phyloP scores from a whole-genome alignment of 2,329 filamentous ascomycete genomes.

The Nannizziopsis arthrosporioides region DNA sequence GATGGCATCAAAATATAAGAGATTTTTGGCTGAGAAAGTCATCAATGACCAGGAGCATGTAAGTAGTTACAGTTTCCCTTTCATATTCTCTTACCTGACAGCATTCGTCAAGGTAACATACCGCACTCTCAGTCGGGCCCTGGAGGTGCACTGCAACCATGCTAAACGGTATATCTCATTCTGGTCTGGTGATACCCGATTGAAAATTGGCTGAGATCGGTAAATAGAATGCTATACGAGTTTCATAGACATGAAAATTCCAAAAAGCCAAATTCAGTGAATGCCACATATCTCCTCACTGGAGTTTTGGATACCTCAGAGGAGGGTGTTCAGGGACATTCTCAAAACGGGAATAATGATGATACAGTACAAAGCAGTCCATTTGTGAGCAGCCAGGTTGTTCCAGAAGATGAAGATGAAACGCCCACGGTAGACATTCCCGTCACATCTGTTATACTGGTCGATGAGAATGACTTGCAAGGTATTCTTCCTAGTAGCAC shows the following conservation, averaged over 20 bases:
- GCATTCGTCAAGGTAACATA: constrained; percentile 60
- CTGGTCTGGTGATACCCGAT: not conserved
- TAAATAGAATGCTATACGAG: constrained; percentile 65
- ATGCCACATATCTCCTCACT: constrained; percentile 83
- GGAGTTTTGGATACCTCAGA: constrained; percentile 47
- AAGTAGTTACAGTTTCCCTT: constrained; percentile 22
- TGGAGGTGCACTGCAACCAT: constrained; percentile 72
- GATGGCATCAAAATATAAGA: constrained; percentile 48
- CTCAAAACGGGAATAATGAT: constrained; percentile 49
- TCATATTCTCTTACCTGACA: not conserved
- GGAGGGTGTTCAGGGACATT: constrained; percentile 27
- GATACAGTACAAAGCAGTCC: constrained; percentile 55
- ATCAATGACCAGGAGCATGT: constrained; percentile 65
- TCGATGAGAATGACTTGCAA: constrained; percentile 60
- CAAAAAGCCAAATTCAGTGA: constrained; percentile 60
- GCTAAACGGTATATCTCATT: constrained; percentile 64
- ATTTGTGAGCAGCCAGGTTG: constrained; percentile 55
- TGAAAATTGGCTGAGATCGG: constrained; percentile 16
- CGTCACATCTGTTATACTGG: constrained; percentile 52
- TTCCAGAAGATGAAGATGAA: constrained; percentile 43
- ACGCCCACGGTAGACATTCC: constrained; percentile 37
- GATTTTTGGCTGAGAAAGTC: constrained; percentile 63
- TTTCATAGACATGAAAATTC: constrained; percentile 69
- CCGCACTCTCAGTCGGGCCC: constrained; percentile 65
- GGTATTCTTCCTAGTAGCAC: constrained; percentile 33